Conservation (phyloP, 1,284 basidiomycete genomes). For the Moniliophthora roreri region DNA sequence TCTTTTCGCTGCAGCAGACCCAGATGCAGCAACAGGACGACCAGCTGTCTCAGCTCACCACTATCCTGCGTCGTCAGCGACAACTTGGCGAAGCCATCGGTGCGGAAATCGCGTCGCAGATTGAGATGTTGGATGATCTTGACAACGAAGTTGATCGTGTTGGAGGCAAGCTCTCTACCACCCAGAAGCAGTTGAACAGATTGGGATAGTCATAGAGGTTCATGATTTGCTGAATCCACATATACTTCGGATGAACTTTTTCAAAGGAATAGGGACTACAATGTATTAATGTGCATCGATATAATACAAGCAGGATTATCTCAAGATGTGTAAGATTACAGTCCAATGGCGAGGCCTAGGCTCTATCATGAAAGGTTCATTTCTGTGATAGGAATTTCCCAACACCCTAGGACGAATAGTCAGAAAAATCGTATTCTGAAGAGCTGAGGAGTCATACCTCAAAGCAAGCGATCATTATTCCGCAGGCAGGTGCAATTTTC, state of each 20-base stretch:
- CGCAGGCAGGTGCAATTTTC: conserved; percentile 98
- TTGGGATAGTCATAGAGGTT: conserved; percentile 55
- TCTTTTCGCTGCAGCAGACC: conserved; percentile 77
- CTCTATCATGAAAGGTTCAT: conserved; percentile 13
- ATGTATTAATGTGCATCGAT: conserved; percentile 10
- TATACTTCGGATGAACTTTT: conserved; percentile 3
- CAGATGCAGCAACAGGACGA: conserved; percentile 85
- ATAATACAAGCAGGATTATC: conserved; percentile 1
- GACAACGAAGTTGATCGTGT: conserved; percentile 73
- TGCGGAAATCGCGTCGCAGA: conserved; percentile 83
- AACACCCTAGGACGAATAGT: conserved; percentile 43
- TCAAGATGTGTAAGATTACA: background rate
- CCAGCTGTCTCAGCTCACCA: conserved; percentile 76
- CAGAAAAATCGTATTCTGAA: conserved; percentile 10
- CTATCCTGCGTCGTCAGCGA: conserved; percentile 84
- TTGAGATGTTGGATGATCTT: conserved; percentile 83
- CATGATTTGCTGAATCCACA: background rate
- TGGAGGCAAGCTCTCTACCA: conserved; percentile 72
- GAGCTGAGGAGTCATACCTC: conserved; percentile 56
- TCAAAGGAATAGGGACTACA: background rate
- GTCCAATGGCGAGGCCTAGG: background rate
- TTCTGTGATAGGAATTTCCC: conserved; percentile 45
- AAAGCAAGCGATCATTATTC: conserved; percentile 95
- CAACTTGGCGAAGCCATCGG: conserved; percentile 88
- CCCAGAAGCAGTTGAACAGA: conserved; percentile 81